Percentiles rank a stretch among this genome's conserved stretches.
These are phyloP conservation scores for Potentilla sterilis DNA, from an alignment of 306 rosid genomes.

Conservation along the genomic window DNA sequence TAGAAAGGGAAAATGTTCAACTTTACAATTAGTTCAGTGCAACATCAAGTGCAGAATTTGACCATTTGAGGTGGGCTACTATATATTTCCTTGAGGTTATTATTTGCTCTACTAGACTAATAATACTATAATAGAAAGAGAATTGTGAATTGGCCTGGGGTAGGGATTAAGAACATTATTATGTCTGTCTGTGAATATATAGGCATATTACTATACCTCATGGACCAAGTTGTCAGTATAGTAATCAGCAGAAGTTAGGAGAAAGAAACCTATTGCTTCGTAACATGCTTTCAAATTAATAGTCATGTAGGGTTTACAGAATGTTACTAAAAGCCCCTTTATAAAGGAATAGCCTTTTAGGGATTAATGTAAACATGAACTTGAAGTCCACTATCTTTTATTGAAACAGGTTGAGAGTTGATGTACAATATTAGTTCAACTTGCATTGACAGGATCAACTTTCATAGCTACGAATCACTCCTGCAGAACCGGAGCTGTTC, in stretches of 20 bases:
- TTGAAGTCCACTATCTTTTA: conserved; percentile 6
- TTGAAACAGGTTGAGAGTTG: background rate
- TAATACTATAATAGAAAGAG: background rate
- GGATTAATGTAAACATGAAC: conserved; percentile 8
- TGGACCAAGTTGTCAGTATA: background rate
- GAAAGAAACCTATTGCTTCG: background rate
- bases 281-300: background rate
- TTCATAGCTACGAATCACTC: conserved; percentile 12
- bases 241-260: background rate
- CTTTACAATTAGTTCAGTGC: conserved; percentile 22
- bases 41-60: conserved; percentile 10
- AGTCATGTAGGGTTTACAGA: background rate
- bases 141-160: background rate
- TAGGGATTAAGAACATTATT: conserved; percentile 10
- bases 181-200: background rate
- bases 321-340: conserved; percentile 18
- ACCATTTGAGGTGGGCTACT: conserved; percentile 12
- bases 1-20: background rate
- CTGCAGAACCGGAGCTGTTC: background rate
- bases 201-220: conserved; percentile 7
- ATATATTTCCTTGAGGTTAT: background rate
- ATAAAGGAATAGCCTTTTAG: background rate
- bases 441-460: background rate
- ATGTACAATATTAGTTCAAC: conserved; percentile 7
- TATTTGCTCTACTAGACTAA: background rate